Evolutionary conservation across 1,284 basidiomycete genomes (phyloP), one percentile per base, ranked within the genome.

Genomic region (Rugiboletus extremiorientalis): DNA sequence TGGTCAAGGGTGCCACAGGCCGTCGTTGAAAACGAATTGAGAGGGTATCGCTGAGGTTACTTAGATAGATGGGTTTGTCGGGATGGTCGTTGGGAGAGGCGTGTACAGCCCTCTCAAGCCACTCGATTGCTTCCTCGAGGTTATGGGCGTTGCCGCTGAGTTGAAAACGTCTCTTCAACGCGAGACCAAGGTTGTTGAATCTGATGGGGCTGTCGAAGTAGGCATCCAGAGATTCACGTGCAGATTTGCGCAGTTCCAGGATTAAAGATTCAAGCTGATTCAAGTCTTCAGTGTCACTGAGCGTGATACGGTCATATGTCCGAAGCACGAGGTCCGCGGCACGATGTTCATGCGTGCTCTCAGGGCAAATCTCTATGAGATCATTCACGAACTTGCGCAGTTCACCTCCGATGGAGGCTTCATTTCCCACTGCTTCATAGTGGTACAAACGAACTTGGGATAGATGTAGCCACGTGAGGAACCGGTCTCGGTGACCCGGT

Each of bases 141-240:
- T 60, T 48, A 37, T 22, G 43, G 27, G 16, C 4, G 2, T 58
- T 16, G 12, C 30, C 14, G 34, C 15, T 14, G 22, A 53, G n/a
- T 27, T 45, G 44, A 31, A 61, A 61, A 12, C 59, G 55, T 36
- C 20, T 57, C 20, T 14, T 43, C 36, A 62, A 49, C 22, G 46
- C 33, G 11, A 46, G 36, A 25, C 52, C 49, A 34, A 62, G 52
- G 34, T 59, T 62, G 27, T 31, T 48, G 28, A 50, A 52, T 23
- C 46, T 33, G 28, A 7, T 9, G 16, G 41, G 31, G 2, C 27
- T 42, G 6, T 52, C 43, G 16, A 59, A 49, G 27, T 55, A 33
- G 14, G 18, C 30, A 3, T 38, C 36, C 4, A 56, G 60, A 36
- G 18, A 45, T 6, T 38, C 38, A 14, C 23, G 40, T 18, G 51